Evolutionary conservation across 805 yeast species (phyloP).

Genomic region (Hanseniaspora meyeri): DNA sequence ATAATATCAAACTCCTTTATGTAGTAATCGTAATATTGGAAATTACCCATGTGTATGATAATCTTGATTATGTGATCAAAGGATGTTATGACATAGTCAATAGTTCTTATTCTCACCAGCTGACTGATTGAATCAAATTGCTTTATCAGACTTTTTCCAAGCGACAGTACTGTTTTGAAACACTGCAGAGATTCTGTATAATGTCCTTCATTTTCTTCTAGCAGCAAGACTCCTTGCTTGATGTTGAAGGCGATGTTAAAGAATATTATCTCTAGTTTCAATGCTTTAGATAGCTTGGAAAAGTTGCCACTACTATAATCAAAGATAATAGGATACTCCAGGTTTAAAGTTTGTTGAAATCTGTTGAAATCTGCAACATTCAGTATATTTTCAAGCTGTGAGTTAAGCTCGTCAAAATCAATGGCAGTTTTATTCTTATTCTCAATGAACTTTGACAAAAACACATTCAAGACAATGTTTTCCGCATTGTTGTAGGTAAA

Average conservation of each 20-base stretch:
- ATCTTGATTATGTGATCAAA: slow-evolving; percentile 32
- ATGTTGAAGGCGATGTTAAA: slow-evolving; percentile 21
- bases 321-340: slow-evolving; percentile 18
- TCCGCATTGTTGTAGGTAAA: not conserved
- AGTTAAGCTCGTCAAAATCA: not conserved
- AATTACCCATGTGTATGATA: slow-evolving; percentile 39
- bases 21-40: slow-evolving; percentile 48
- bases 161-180: slow-evolving; percentile 38
- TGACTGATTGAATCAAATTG: slow-evolving; percentile 24
- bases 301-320: slow-evolving; percentile 20
- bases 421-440: not conserved
- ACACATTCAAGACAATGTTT: not conserved
- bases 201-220: slow-evolving; percentile 13
- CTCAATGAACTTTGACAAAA: not conserved
- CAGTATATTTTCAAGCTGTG: not conserved
- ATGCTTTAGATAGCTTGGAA: slow-evolving; percentile 16
- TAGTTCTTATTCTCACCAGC: slow-evolving; percentile 30
- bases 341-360: slow-evolving; percentile 17
- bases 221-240: slow-evolving; percentile 2
- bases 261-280: slow-evolving; percentile 17
- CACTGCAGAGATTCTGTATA: slow-evolving; percentile 26
- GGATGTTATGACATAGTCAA: slow-evolving; percentile 28
- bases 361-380: not conserved
- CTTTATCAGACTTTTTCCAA: slow-evolving; percentile 42
- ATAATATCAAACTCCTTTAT: slow-evolving; percentile 37